Evolutionary conservation across 768 basidiomycete species (phyloP), one percentile per base, ranked within the genome.

Genomic region (Pholiota microspora): DNA sequence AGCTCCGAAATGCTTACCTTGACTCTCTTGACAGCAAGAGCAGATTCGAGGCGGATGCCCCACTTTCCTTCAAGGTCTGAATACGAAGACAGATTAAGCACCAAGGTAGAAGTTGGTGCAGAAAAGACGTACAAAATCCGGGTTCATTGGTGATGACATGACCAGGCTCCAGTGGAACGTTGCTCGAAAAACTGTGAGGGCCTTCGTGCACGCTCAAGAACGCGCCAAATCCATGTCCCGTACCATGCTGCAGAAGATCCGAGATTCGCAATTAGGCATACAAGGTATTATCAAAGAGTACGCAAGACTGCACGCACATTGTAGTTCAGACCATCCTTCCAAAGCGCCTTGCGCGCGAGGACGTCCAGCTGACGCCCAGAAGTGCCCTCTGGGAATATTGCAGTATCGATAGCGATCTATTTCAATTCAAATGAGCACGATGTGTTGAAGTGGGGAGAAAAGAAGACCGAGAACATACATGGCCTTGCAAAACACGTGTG

Each of bases 61-160:
- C 85, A 98, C 59, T 82, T 78, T 12, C 86, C 85, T 49, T 86
- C 85, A 27, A 83, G 78, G 68, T 95, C 89, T 86, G 13, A 52
- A 45, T 51, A 50, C 54, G 8, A 47, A 57, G 61, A 29, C 53
- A 49, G 35, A 34, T 54, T 53, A 62, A 59, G 48, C 21, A 31
- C n/a, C n/a, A 32, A 49, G 49, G 57, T 58, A 56, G 64, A 21
- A 51, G 29, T 48, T 38, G 24, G 44, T 46, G 35, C 55, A 8
- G 57, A 55, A 34, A 38, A 21, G 28, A 52, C 88, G 68, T 66
- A 92, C 88, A 96, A 71, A 85, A 95, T 0, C 94, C 94, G 45
- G 94, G 96, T 71, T 98, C 94, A 63, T 97, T 95, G 45, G 94
- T 94, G 54, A 95, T 84, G 61, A 95, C 85, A 69, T 97, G 86